Evolutionary conservation across 139 green algal genomes (phyloP), one percentile per base, ranked within the genome.

Genomic region (Tetraselmis striata): DNA sequence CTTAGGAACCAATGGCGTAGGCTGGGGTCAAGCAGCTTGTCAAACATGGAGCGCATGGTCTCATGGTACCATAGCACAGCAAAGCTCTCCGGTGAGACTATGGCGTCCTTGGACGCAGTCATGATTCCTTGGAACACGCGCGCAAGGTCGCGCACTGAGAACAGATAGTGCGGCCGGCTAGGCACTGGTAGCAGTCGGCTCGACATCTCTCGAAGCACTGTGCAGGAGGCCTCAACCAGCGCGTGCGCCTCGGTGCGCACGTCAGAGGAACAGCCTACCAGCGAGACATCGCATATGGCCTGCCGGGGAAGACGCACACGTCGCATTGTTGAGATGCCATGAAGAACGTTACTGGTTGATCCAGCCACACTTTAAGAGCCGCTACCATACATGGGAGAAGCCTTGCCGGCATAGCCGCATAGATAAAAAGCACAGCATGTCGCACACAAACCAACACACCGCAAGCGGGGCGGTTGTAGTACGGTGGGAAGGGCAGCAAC

Each of bases 111-210:
- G 45, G 11, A 25, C 11, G 45, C 45, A 18, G 45, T 67, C 11
- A 67, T 67, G 45, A 67, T 18, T 5, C 45, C 84, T 83, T 93
- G 87, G 85, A 93, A 92, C 0, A 93, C 90, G 31, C 88, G 87
- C 22, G 84, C 81, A 30, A 93, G 78, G 80, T 93, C 87, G 30
- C 88, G 84, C 74, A 93, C 86, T 81, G 85, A 88, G 87, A 90
- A 93, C 18, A 90, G 85, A 83, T 93, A 93, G 80, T 93, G 89
- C 22, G 82, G 85, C 23, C 86, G 84, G 31, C 59, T 81, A 28
- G 89, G 89, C 74, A 87, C 84, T 28, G 89, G 89, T 29, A 93
- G 87, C 77, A 93, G 86, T 25, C 45, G 45, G 18, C 45, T 67
- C 45, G 45, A 67, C 45, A 67, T 18, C 45, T 67, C 45, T 25